Conservation (phyloP, 2,329 filamentous ascomycete species). For the Coniosporium tulheliwenetii region DNA sequence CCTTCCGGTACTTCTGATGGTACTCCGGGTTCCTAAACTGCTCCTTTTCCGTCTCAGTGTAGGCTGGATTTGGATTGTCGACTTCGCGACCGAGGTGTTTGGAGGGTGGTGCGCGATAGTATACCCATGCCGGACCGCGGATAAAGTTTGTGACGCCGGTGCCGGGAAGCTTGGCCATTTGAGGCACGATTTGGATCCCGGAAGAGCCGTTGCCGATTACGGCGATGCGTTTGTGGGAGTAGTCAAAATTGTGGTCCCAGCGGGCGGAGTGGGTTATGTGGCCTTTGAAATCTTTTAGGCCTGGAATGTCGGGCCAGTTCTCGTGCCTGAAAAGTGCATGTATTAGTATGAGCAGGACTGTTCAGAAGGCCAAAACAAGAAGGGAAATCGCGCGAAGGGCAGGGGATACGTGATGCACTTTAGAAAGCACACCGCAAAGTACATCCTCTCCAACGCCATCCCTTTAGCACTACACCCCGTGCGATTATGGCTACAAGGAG, state of each 20-base stretch:
- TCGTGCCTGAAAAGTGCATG: background rate
- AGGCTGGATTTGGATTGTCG: slow-evolving; percentile 10
- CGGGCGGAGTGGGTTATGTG: slow-evolving; percentile 16
- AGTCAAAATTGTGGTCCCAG: slow-evolving; percentile 12
- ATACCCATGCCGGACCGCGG: slow-evolving; percentile 17
- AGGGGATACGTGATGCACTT: too few relatives aligned
- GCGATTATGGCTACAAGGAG: too few relatives aligned
- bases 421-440: too few relatives aligned
- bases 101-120: too few relatives aligned
- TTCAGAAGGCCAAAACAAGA: too few relatives aligned
- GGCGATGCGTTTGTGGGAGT: slow-evolving; percentile 12
- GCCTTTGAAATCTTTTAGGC: slow-evolving; percentile 19
- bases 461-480: too few relatives aligned
- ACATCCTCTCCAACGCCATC: slow-evolving; percentile 5
- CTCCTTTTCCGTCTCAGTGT: slow-evolving; percentile 16
- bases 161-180: slow-evolving; percentile 7
- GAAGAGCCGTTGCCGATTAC: slow-evolving; percentile 19
- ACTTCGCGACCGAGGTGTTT: too few relatives aligned
- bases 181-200: slow-evolving; percentile 22
- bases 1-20: slow-evolving; percentile 20
- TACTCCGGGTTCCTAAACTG: slow-evolving; percentile 13
- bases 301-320: slow-evolving; percentile 18
- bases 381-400: too few relatives aligned
- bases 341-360: too few relatives aligned
- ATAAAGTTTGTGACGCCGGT: slow-evolving; percentile 16